Base-by-base conservation (phyloP, 306 rosid species). In the Pueraria montana region DNA sequence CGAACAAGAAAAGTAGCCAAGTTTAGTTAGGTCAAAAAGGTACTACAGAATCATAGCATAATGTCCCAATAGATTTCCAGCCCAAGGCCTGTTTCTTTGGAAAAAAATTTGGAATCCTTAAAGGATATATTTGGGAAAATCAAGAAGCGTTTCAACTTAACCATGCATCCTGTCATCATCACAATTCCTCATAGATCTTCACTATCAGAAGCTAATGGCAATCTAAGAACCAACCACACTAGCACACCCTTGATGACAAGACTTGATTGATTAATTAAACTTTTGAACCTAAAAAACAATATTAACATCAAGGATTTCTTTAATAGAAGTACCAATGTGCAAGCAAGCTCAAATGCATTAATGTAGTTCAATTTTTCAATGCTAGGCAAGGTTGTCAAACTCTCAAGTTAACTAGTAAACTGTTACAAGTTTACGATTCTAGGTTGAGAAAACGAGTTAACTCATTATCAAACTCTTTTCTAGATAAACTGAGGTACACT, bases 191-290 rank as follows among this genome's bases (percentile, higher is more conserved):
- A 82, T 36, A 74, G 56, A 8, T 7, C 50, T 62, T 62, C 81
- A 42, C 52, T 53, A 74, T 7, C 53, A 81, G 34, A 49, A 52
- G 71, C 30, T 75, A 24, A 65, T 24, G 45, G 27, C 52, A 66
- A 82, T 55, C 69, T 20, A 12, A 9, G 38, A 65, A 64, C 34
- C 69, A 65, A 64, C 34, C 69, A 43, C 23, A 27, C n/a, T 74
- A 26, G 26, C 69, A 74, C 46, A 64, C 74, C n/a, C n/a, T 18
- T 46, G 40, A 62, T 40, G 32, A 17, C 12, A 48, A 61, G 64
- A 81, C 21, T 34, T 52, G 11, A 42, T 52, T 84, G 69, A 79
- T 72, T 64, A 36, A 79, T 36, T 50, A 74, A 59, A 59, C 26
- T 63, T 63, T 23, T 46, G 23, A 23, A 58, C 26, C n/a, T 36